Base-by-base conservation (phyloP, 2,329 filamentous ascomycete genomes). In the Fusarium sulawesiense region DNA sequence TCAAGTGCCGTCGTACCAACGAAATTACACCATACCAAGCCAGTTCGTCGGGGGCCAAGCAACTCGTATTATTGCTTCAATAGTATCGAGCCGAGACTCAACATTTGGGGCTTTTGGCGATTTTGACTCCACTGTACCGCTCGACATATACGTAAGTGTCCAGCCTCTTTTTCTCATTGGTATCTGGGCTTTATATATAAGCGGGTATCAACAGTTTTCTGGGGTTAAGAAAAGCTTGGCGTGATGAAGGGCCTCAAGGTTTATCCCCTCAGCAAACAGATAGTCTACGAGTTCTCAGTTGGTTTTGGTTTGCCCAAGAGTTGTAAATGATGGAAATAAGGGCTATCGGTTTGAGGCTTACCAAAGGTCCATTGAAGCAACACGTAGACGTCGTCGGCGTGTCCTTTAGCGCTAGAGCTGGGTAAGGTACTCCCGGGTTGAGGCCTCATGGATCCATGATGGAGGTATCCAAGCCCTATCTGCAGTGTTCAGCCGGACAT, bases 51-150 rank as follows among this genome's bases (percentile, higher is more conserved):
- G 49, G 37, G 42, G 46, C 32, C 60, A 62, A 25, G 53, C 41
- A 54, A 57, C 63, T 71, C 64, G 64, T 70, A 57, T 71, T 68
- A 57, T 65, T 68, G 32, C 57, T 63, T 64, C 42, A 40, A 59
- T 56, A 50, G 54, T 64, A 51, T 56, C 55, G 45, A 40, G 67
- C 67, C 68, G 71, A 70, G 68, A 60, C 51, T 70, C 64, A 64
- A 53, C 48, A 45, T 71, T 56, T 64, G 44, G 53, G 55, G 23
- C 37, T 60, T 34, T 53, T 57, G 21, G 41, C 56, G 55, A 56
- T 57, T 61, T 56, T 21, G 46, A 56, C 67, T 70, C 67, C 68
- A 68, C 64, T 40, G 45, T 57, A 29, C 50, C 45, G 48, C 66
- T 62, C 44, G 29, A 30, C 42, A 47, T 25, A 51, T 70, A 53